A percentile compares a stretch with the other conserved stretches of the same genome.
Conservation (phyloP, 2,329 filamentous ascomycete species). For the Nemania abortiva region DNA sequence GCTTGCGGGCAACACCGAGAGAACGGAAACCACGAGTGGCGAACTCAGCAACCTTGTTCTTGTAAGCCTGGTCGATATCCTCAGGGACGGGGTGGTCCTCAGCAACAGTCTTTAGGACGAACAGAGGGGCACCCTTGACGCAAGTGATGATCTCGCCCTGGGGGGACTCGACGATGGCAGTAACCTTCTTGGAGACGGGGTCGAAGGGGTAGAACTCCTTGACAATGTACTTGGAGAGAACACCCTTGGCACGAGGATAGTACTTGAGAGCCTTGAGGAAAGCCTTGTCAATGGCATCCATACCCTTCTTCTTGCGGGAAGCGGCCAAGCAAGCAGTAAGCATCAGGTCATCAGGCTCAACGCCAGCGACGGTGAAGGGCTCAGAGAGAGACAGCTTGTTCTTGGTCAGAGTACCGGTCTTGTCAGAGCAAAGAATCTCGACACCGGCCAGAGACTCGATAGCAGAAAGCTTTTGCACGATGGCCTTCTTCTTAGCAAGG, state of each 20-base stretch:
- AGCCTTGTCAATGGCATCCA: slow-evolving; percentile 94
- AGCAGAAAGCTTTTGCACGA: slow-evolving; percentile 91
- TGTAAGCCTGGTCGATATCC: slow-evolving; percentile 84
- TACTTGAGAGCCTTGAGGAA: slow-evolving; percentile 87
- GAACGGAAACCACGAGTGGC: slow-evolving; percentile 94
- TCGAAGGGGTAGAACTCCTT: slow-evolving; percentile 90
- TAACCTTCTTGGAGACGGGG: slow-evolving; percentile 93
- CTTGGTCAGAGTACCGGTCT: slow-evolving; percentile 93
- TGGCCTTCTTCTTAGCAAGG: slow-evolving; percentile 91
- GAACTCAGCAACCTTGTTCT: slow-evolving; percentile 92
- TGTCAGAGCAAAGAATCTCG: slow-evolving; percentile 94
- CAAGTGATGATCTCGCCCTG: slow-evolving; percentile 87
- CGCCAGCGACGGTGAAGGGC: slow-evolving; percentile 84
- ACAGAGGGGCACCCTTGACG: slow-evolving; percentile 90
- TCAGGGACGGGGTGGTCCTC: slow-evolving; percentile 84
- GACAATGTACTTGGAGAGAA: slow-evolving; percentile 86
- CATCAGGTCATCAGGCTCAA: slow-evolving; percentile 90
- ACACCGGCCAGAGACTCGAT: slow-evolving; percentile 94
- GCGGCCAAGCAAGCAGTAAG: slow-evolving; percentile 90
- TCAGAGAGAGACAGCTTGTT: slow-evolving; percentile 92
- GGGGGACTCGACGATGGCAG: slow-evolving; percentile 83
- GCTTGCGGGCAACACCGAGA: slow-evolving; percentile 91
- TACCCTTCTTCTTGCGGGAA: slow-evolving; percentile 94
- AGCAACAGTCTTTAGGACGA: slow-evolving; percentile 88
- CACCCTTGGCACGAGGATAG: slow-evolving; percentile 85